Conservation (phyloP, 768 basidiomycete genomes). For the Ephemerocybe angulata region DNA sequence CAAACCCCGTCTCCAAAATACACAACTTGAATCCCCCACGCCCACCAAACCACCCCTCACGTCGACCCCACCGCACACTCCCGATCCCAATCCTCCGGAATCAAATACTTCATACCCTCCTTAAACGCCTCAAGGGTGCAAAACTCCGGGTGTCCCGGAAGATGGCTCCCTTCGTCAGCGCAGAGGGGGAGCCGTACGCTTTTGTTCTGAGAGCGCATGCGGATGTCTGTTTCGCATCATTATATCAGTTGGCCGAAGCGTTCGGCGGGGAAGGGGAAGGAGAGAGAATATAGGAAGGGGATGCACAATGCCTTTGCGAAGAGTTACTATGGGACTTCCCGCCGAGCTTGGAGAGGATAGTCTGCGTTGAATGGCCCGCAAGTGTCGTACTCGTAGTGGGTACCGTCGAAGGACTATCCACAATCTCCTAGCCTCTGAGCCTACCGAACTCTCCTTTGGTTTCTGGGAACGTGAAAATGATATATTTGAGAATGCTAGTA, state of each 20-base stretch:
- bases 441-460: too few species aligned
- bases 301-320: conserved; percentile 27
- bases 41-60: too few species aligned
- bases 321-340: conserved; percentile 3
- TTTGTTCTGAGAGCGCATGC: conserved; percentile 76
- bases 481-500: too few species aligned
- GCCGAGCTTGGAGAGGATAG: conserved; percentile 37
- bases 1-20: too few species aligned
- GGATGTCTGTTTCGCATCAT: conserved; percentile 42
- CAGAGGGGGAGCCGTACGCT: conserved; percentile 62
- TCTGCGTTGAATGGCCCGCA: conserved; percentile 32
- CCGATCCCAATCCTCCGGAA: conserved; percentile 59
- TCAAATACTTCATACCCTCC: conserved; percentile 58
- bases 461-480: too few species aligned
- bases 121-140: conserved; percentile 66
- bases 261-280: too few species aligned
- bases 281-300: neutral
- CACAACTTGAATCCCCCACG: too few species aligned
- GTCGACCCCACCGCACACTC: conserved; percentile 43
- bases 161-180: conserved; percentile 60
- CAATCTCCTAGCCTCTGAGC: too few species aligned
- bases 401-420: too few species aligned
- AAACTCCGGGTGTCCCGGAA: conserved; percentile 68
- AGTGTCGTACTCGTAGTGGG: neutral
- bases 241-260: too few species aligned